Evolutionary conservation across 1,284 basidiomycete genomes (phyloP), one percentile per base, ranked within the genome.

Genomic region (Naganishia liquefaciens): DNA sequence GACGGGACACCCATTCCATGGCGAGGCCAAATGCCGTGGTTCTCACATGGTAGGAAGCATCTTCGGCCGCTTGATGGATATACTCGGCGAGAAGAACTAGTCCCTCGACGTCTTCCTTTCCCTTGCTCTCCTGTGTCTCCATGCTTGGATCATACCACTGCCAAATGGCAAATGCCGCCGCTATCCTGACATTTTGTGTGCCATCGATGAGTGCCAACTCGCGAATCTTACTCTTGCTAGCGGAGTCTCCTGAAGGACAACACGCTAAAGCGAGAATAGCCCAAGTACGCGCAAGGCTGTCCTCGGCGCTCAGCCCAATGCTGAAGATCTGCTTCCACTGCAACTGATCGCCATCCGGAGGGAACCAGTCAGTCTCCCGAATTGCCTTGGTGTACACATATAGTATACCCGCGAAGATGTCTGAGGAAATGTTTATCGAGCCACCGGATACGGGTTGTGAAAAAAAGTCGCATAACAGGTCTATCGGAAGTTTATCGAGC

Each of bases 401-500:
- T 21, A 66, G 27, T 28, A 62, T 46, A 2, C 64, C 58, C 7
- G 64, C 64, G 3, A 62, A n/a, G 25, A 40, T 62, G 46, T 66
- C 64, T 2, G 64, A n/a, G 4, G 64, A 33, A 21, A 58, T 28
- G 6, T 58, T 33, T 4, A 46, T 37, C 17, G 42, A 33, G 11
- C 42, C 61, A 17, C 19, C 25, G 19, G 49, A 33, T 13, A 44
- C 39, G 17, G 47, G 28, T 51, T 67, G 54, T 17, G 33, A 40
- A 13, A 54, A 10, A 28, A 67, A 54, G 25, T 54, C 62, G 25
- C 39, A 40, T 42, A 67, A 57, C 23, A 43, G 11, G 21, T 43
- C 27, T 25, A 67, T 63, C 5, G 52, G 46, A 11, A 57, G 49
- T 5, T 46, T 47, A 37, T 52, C 33, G 13, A 54, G 43, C 6